These are phyloP conservation scores for Trypanosoma scelopori DNA, from an alignment of 208 protist genomes.

Conservation along the genomic window DNA sequence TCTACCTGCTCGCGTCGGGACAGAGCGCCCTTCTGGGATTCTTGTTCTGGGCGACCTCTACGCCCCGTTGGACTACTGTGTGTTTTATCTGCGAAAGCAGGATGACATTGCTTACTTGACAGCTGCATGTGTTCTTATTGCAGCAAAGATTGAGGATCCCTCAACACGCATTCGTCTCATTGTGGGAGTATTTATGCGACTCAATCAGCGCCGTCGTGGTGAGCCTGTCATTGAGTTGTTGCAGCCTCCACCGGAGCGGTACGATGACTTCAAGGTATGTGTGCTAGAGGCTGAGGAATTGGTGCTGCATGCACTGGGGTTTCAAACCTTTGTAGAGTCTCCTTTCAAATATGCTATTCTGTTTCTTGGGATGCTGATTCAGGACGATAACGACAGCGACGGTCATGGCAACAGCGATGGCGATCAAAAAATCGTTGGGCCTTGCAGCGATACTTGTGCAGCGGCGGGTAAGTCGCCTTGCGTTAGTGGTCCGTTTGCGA, in stretches of 20 bases:
- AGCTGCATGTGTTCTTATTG: conserved; percentile 80
- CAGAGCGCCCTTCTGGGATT: conserved; percentile 38
- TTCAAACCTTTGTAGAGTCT: conserved; percentile 79
- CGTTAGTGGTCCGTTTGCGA: conserved; percentile 11
- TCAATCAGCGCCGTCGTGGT: conserved; percentile 48
- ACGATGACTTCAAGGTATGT: conserved; percentile 71
- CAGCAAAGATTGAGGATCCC: conserved; percentile 73
- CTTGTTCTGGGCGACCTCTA: conserved; percentile 60
- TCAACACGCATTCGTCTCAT: conserved; percentile 50
- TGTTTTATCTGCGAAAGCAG: conserved; percentile 56
- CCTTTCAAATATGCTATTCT: conserved; percentile 78
- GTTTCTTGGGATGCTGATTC: conserved; percentile 62
- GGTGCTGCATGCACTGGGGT: conserved; percentile 73
- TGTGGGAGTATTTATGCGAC: conserved; percentile 59
- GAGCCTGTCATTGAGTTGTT: conserved; percentile 33
- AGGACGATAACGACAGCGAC: conserved; percentile 19
- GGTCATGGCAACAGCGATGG: neutral
- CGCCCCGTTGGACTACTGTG: conserved; percentile 75
- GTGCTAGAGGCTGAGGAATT: conserved; percentile 74
- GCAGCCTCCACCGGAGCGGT: conserved; percentile 27
- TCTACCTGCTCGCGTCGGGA: conserved; percentile 48
- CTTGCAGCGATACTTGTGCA: neutral
- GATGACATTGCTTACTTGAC: conserved; percentile 72
- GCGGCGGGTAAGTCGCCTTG: neutral
- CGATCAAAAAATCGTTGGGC: too few species aligned